A percentile compares a stretch with the other conserved stretches of the same genome.
phyloP scores from a whole-genome alignment of 2,329 filamentous ascomycete species.

The Hypoxylon sp. region DNA sequence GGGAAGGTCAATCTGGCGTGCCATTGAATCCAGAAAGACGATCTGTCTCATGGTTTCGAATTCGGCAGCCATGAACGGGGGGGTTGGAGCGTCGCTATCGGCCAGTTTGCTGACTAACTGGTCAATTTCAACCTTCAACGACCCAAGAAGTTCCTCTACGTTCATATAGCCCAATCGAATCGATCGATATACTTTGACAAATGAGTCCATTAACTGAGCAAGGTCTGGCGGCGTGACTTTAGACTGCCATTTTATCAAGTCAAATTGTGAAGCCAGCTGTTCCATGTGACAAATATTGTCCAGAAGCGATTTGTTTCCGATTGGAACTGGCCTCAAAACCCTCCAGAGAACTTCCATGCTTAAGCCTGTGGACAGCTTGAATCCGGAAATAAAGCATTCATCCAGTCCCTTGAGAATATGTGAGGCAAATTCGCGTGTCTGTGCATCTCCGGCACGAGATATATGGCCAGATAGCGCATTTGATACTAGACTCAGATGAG shows the following conservation, averaged over 20 bases:
- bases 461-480: slow-evolving; percentile 59
- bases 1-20: slow-evolving; percentile 46
- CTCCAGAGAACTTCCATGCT: slow-evolving; percentile 88
- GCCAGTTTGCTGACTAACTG: slow-evolving; percentile 64
- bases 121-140: slow-evolving; percentile 66
- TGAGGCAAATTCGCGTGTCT: slow-evolving; percentile 58
- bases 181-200: slow-evolving; percentile 70
- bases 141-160: slow-evolving; percentile 64
- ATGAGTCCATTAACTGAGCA: slow-evolving; percentile 66
- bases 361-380: slow-evolving; percentile 80
- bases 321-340: slow-evolving; percentile 74
- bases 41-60: slow-evolving; percentile 73
- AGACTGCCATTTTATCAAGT: slow-evolving; percentile 72
- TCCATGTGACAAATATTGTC: slow-evolving; percentile 67
- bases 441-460: slow-evolving; percentile 45
- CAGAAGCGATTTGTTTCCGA: slow-evolving; percentile 63
- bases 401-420: slow-evolving; percentile 62
- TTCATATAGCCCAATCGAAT: slow-evolving; percentile 63
- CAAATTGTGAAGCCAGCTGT: slow-evolving; percentile 71
- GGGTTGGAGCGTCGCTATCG: slow-evolving; percentile 55
- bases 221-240: slow-evolving; percentile 67
- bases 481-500: slow-evolving; percentile 69
- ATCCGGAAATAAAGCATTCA: slow-evolving; percentile 76
- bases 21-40: slow-evolving; percentile 59
- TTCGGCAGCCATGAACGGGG: slow-evolving; percentile 67